A percentile compares a stretch with the other conserved stretches of the same genome.
phyloP scores from a whole-genome alignment of 1,284 basidiomycete species.

The Ustilago sp. region DNA sequence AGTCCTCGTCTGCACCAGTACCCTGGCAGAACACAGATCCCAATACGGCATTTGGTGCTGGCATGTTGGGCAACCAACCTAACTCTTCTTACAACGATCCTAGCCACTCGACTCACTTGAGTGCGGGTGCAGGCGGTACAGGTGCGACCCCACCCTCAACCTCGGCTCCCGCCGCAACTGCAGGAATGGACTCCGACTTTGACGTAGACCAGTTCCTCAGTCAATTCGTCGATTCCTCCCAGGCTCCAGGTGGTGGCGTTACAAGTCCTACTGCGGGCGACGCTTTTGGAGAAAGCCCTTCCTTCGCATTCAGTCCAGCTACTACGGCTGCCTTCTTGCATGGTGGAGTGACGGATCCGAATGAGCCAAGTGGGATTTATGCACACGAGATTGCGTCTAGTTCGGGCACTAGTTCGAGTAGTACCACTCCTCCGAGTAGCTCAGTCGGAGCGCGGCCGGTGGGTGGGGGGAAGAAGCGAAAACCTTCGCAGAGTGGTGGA shows the following conservation, averaged over 20 bases:
- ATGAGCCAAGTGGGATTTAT: constrained; percentile 14
- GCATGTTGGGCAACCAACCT: not conserved
- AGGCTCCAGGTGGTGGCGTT: constrained; percentile 48
- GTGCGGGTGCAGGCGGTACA: not conserved
- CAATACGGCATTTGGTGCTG: constrained; percentile 7
- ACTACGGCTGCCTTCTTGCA: constrained; percentile 50
- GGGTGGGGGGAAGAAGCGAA: constrained; percentile 39
- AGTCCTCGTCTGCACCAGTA: not conserved
- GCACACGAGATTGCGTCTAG: constrained; percentile 16
- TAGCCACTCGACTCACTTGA: not conserved
- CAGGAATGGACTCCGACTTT: constrained; percentile 48
- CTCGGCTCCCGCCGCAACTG: not conserved
- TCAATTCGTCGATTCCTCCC: constrained; percentile 57
- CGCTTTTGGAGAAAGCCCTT: constrained; percentile 28
- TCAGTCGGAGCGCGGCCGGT: not conserved
- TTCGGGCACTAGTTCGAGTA: constrained; percentile 12
- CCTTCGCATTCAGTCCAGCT: constrained; percentile 44
- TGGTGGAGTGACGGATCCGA: constrained; percentile 17
- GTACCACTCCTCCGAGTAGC: not conserved
- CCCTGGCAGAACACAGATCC: constrained; percentile 3
- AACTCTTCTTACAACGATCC: not conserved
- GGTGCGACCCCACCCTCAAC: constrained; percentile 28
- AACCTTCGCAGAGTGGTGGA: constrained; percentile 17
- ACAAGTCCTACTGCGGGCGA: constrained; percentile 20
- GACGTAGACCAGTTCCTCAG: constrained; percentile 62